Evolutionary conservation across 2,329 filamentous ascomycete genomes (phyloP).

Genomic region (Pseudogymnoascus sp.): DNA sequence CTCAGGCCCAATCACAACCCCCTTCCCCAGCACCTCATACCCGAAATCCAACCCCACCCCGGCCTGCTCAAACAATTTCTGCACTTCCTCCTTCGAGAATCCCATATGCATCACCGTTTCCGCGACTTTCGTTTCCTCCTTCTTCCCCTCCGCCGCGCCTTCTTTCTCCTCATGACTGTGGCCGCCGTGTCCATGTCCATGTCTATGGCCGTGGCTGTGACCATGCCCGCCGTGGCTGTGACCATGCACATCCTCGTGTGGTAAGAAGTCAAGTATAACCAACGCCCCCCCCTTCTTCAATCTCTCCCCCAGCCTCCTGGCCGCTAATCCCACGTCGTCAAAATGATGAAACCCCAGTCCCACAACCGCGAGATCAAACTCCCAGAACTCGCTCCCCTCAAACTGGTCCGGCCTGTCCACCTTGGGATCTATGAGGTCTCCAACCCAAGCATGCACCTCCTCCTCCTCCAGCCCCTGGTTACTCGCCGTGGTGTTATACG

Average conservation of each 20-base stretch:
- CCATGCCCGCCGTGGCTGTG: slow-evolving; percentile 12
- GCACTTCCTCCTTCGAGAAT: slow-evolving; percentile 54
- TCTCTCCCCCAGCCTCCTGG: slow-evolving; percentile 51
- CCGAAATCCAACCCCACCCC: slow-evolving; percentile 52
- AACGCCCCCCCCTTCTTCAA: slow-evolving; percentile 60
- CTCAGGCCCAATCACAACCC: slow-evolving; percentile 38
- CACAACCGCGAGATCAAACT: slow-evolving; percentile 62
- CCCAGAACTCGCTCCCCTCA: slow-evolving; percentile 52
- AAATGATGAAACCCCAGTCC: slow-evolving; percentile 63
- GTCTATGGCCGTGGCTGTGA: slow-evolving; percentile 12
- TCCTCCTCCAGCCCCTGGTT: slow-evolving; percentile 45
- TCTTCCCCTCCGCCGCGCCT: background rate
- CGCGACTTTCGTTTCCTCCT: slow-evolving; percentile 25
- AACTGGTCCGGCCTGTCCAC: slow-evolving; percentile 48
- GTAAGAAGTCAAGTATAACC: slow-evolving; percentile 60
- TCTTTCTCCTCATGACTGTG: slow-evolving; percentile 10
- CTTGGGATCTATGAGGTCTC: slow-evolving; percentile 46
- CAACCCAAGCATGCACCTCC: slow-evolving; percentile 50
- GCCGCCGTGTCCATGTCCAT: slow-evolving; percentile 19
- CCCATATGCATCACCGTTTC: slow-evolving; percentile 59
- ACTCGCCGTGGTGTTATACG: slow-evolving; percentile 55
- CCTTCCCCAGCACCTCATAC: slow-evolving; percentile 46
- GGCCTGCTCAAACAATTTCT: slow-evolving; percentile 54
- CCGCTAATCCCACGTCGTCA: slow-evolving; percentile 53
- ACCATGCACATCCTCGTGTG: slow-evolving; percentile 36